phyloP scores from a whole-genome alignment of 1,284 basidiomycete species.

The Moesziomyces globuligerus region DNA sequence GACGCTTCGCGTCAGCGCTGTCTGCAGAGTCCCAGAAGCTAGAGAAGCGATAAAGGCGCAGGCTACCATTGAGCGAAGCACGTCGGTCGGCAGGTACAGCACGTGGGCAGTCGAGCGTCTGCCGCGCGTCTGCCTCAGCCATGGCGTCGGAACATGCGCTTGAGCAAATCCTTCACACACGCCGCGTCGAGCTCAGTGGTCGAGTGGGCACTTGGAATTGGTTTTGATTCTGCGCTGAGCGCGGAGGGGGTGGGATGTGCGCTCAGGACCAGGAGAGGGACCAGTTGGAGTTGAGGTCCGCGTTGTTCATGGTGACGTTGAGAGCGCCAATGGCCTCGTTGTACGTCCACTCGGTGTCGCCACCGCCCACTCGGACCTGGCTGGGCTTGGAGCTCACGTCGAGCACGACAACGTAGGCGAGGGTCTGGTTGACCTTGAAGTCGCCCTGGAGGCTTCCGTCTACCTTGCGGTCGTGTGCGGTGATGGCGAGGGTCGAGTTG shows the following conservation, averaged over 20 bases:
- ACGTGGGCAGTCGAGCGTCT: too few species aligned
- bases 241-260: not conserved
- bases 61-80: too few species aligned
- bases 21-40: too few species aligned
- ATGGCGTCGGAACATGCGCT: too few species aligned
- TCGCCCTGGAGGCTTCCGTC: slow-evolving; percentile 66
- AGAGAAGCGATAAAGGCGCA: too few species aligned
- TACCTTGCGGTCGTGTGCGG: slow-evolving; percentile 12
- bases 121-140: too few species aligned
- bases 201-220: too few species aligned
- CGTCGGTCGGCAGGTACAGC: too few species aligned
- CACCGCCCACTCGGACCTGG: slow-evolving; percentile 13
- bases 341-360: slow-evolving; percentile 25
- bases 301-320: slow-evolving; percentile 40
- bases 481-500: slow-evolving; percentile 29
- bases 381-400: slow-evolving; percentile 65
- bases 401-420: slow-evolving; percentile 71
- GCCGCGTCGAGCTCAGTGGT: too few species aligned
- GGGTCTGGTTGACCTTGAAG: slow-evolving; percentile 70
- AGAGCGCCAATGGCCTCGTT: slow-evolving; percentile 24
- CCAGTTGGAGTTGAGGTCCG: slow-evolving; percentile 38
- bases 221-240: not conserved
- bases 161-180: too few species aligned
- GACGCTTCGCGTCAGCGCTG: too few species aligned
- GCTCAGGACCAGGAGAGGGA: slow-evolving; percentile 23